Percentiles rank a stretch among this genome's conserved stretches.
Conservation (phyloP, 352 stramenopile species). For the Globisporangium parvum region DNA sequence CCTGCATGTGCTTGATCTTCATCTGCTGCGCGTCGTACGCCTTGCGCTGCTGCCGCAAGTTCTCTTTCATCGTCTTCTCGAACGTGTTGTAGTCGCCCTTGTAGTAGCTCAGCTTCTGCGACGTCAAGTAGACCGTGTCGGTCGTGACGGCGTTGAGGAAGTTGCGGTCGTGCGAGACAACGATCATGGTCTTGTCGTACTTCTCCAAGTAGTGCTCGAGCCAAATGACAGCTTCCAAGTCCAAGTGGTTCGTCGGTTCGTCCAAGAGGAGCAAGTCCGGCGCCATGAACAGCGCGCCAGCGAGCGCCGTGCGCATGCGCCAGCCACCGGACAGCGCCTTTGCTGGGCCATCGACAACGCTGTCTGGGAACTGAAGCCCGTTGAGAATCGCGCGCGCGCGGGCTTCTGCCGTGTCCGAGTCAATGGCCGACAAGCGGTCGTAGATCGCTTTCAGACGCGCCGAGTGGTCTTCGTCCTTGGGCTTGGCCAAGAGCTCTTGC, state of each 20-base stretch:
- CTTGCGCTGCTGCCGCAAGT: slow-evolving; percentile 91
- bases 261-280: slow-evolving; percentile 94
- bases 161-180: slow-evolving; percentile 94
- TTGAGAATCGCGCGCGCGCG: slow-evolving; percentile 88
- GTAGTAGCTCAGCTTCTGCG: slow-evolving; percentile 91
- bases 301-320: slow-evolving; percentile 92
- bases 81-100: slow-evolving; percentile 97
- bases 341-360: slow-evolving; percentile 88
- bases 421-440: slow-evolving; percentile 85
- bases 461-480: slow-evolving; percentile 34
- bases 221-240: slow-evolving; percentile 90
- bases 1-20: slow-evolving; percentile 94
- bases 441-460: slow-evolving; percentile 76
- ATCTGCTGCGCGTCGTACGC: slow-evolving; percentile 84
- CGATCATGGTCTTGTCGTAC: slow-evolving; percentile 92
- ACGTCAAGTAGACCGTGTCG: slow-evolving; percentile 92
- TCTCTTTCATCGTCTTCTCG: slow-evolving; percentile 91
- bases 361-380: slow-evolving; percentile 92
- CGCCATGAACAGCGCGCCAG: slow-evolving; percentile 93
- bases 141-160: slow-evolving; percentile 97
- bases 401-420: slow-evolving; percentile 87
- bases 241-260: slow-evolving; percentile 92
- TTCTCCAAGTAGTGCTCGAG: slow-evolving; percentile 89
- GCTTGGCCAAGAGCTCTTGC: slow-evolving; percentile 76
- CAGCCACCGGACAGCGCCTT: slow-evolving; percentile 92